Evolutionary conservation across 495 filamentous ascomycete species (phyloP), one percentile per base, ranked within the genome.

Genomic region (Cryomyces minteri): DNA sequence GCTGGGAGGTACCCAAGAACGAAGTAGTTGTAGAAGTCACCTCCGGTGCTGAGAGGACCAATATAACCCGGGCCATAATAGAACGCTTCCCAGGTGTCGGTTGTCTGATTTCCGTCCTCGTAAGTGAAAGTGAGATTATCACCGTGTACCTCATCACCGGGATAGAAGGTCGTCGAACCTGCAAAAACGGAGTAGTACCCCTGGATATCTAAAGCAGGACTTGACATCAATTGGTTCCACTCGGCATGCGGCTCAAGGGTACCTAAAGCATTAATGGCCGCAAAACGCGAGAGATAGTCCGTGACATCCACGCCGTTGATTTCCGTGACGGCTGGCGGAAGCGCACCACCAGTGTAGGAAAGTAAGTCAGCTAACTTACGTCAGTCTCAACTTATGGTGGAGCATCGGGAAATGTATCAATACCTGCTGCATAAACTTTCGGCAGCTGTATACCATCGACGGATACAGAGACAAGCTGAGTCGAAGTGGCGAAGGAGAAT

Each of bases 1-100:
- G 44, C 51, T 2, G 48, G 48, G 34, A 31, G 40, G 38, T 45
- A 52, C 2, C 64, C 65, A 2, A 70, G 54, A 14, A 70, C 66
- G 50, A 69, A 70, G 51, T 59, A 67, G 46, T 68, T 64, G 54
- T 67, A 72, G 40, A 68, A 65, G 45, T 72, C 70, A 25, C 64
- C 65, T 6, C 62, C 67, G 18, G 64, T 72, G 29, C 59, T 58
- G 12, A 74, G 50, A 6, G 64, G 59, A 0, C 66, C 66, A 4
- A 63, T 67, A 29, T 47, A 41, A 4, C 52, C 49, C 8, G 55
- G 54, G 40, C 55, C 44, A 44, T 54, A 58, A 48, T 60, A 69
- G 7, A 64, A 33, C 6, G 64, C 67, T 3, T 62, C 43, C 56
- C 58, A 71, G n/a, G 47, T 33, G 33, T 49, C 45, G 4, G 47